Evolutionary conservation across 495 filamentous ascomycete genomes (phyloP).

Genomic region (Lasiosphaeria ovina): DNA sequence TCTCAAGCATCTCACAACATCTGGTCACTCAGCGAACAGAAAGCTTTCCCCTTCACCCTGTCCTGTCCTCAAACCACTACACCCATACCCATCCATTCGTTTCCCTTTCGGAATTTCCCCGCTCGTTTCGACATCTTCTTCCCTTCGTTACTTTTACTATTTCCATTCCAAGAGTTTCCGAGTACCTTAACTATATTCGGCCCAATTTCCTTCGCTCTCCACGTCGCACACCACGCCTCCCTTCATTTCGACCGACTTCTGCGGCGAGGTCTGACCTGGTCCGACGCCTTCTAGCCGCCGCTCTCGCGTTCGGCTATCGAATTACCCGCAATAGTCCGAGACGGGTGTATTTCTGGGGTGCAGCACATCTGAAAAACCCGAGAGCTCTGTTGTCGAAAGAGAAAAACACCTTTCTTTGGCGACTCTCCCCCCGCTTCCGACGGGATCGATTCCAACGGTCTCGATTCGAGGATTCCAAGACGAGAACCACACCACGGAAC

Average conservation of each 20-base stretch:
- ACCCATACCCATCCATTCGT: slow-evolving; percentile 17
- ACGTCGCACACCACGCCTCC: neutral
- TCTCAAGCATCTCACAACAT: slow-evolving; percentile 4
- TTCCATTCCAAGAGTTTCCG: slow-evolving; percentile 5
- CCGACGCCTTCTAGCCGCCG: too few relatives aligned
- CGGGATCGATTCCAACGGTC: too few relatives aligned
- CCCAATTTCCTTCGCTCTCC: neutral
- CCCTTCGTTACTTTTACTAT: slow-evolving; percentile 6
- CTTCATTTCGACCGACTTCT: neutral
- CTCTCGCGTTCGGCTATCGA: neutral
- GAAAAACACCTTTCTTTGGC: too few relatives aligned
- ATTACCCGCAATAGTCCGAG: neutral
- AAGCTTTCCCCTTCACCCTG: slow-evolving; percentile 6
- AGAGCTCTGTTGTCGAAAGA: too few relatives aligned
- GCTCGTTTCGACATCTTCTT: neutral
- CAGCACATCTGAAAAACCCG: neutral
- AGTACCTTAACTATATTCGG: neutral
- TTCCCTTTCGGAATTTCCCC: slow-evolving; percentile 18
- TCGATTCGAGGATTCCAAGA: neutral
- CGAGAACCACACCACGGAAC: neutral
- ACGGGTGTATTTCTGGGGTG: neutral
- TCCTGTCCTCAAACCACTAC: slow-evolving; percentile 6
- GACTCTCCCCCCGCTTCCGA: too few relatives aligned
- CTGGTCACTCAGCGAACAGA: neutral
- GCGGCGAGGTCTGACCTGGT: neutral